phyloP scores from a whole-genome alignment of 345 rosid genomes.

The Aethionema arabicum region DNA sequence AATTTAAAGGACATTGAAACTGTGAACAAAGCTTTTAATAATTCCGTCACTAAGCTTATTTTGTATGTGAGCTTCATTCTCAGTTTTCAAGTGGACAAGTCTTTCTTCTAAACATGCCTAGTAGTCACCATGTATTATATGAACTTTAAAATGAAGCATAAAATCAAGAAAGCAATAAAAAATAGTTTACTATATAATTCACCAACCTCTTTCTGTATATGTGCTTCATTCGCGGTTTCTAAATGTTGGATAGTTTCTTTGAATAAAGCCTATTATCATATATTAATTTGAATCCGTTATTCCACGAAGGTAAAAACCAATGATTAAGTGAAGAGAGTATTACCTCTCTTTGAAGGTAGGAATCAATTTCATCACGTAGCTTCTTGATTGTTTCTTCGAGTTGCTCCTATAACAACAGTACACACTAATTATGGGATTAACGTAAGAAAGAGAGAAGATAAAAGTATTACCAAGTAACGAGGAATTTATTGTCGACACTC shows the following conservation, averaged over 20 bases:
- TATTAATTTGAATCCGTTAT: background rate
- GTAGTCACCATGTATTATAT: conserved; percentile 10
- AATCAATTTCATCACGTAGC: conserved; percentile 47
- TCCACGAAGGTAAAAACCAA: background rate
- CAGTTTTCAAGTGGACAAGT: conserved; percentile 25
- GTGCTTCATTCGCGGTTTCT: conserved; percentile 47
- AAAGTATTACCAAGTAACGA: conserved; percentile 6
- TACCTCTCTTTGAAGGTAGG: conserved; percentile 53
- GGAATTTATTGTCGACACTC: background rate
- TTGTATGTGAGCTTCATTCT: conserved; percentile 31
- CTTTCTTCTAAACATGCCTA: conserved; percentile 34
- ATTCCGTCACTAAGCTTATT: conserved; percentile 27
- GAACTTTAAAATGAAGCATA: conserved; percentile 16
- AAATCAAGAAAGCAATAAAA: conserved; percentile 2
- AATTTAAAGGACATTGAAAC: background rate
- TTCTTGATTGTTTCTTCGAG: conserved; percentile 51
- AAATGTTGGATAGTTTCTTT: conserved; percentile 51
- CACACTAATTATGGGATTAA: conserved; percentile 15
- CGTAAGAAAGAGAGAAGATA: conserved; percentile 9
- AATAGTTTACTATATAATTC: background rate
- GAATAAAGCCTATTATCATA: conserved; percentile 45
- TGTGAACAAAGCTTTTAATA: background rate
- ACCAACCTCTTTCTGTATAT: conserved; percentile 38
- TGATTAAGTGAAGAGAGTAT: conserved; percentile 13
- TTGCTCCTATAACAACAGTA: conserved; percentile 42